Evolutionary conservation across 441 rosid species (phyloP).

Genomic region (Manihot esculenta): DNA sequence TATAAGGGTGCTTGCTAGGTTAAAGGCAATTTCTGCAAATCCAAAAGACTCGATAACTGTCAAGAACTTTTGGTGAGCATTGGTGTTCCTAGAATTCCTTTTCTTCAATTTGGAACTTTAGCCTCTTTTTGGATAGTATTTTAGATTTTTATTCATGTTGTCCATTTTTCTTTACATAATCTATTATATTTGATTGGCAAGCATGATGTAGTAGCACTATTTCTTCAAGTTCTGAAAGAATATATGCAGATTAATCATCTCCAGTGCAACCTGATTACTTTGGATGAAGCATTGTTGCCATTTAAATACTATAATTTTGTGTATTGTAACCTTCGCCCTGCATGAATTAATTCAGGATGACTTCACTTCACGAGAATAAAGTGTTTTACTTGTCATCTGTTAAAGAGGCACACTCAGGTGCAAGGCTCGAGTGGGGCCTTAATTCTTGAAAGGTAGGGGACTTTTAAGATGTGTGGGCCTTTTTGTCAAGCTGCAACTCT

Average conservation of each 20-base stretch:
- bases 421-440: too few relatives aligned
- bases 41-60: slow-evolving; percentile 63
- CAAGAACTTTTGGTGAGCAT: slow-evolving; percentile 69
- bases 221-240: neutral
- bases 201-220: neutral
- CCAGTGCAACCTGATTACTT: neutral
- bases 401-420: too few relatives aligned
- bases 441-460: too few relatives aligned
- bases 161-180: neutral
- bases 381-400: neutral
- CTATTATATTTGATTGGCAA: neutral
- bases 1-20: slow-evolving; percentile 76
- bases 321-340: neutral
- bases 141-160: neutral
- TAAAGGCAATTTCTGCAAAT: slow-evolving; percentile 71
- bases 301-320: neutral
- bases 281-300: neutral
- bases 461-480: too few relatives aligned
- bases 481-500: too few relatives aligned
- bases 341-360: neutral
- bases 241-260: neutral
- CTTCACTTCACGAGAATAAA: neutral
- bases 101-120: neutral
- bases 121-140: neutral
- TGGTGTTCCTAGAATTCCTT: slow-evolving; percentile 16